Base-by-base conservation (phyloP, 2,329 filamentous ascomycete species). In the Mycosphaerella arachidis region DNA sequence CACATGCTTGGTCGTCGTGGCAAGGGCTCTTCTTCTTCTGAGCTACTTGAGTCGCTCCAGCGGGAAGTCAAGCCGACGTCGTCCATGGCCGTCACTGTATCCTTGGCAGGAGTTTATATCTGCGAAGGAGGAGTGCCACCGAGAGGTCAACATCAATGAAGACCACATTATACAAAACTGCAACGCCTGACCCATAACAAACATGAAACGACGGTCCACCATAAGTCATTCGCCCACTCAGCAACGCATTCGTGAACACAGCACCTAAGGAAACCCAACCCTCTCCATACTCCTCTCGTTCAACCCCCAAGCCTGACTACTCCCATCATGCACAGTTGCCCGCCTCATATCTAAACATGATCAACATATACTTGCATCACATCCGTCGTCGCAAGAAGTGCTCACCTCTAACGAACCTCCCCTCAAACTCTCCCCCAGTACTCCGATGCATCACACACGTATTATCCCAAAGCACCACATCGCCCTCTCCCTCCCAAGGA, bases 381-480 rank as follows among this genome's bases (percentile, higher is more conserved):
- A 24, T 3, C 24, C 24, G 24, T 24, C 24, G 3, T 24, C 24
- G 3, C 24, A 24, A 24, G 24, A 29, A n/a, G 6, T 3, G 50
- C 60, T 55, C 40, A 63, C 60, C 60, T 31, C 66, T 57, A 27
- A 57, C 56, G 55, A 59, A 63, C 66, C 76, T 79, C 0, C 79
- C 78, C 61, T 77, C 76, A 60, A 81, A 84, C 0, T 69, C 68
- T 0, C 82, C 82, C 1, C 74, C 73, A 1, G 75, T 77, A 0
- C 81, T 81, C 6, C 82, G 71, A 70, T 86, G 83, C 75, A 86
- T 77, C 16, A 82, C 79, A 53, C 76, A 78, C 0, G 81, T 80
- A 67, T 86, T 86, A 65, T 86, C 84, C 84, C 84, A 86, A 18
- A 83, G 75, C 16, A 86, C 69, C 58, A 86, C 51, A 66, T 86